These are phyloP conservation scores for Lactifluus subvellereus DNA, from an alignment of 768 basidiomycete genomes.

Conservation along the genomic window DNA sequence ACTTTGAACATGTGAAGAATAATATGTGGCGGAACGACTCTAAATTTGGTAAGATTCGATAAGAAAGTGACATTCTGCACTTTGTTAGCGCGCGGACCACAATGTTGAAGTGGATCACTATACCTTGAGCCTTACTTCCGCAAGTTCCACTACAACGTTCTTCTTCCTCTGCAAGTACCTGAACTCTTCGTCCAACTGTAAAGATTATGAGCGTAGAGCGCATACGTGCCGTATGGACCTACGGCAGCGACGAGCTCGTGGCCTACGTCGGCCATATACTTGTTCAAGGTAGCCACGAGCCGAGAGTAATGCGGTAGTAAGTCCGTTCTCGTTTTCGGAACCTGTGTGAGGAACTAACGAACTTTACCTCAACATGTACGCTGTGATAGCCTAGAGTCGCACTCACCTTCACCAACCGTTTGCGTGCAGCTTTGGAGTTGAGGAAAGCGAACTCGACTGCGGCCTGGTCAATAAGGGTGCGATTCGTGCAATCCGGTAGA, in stretches of 20 bases:
- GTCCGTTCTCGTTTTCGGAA: slow-evolving; percentile 85
- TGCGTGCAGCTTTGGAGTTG: slow-evolving; percentile 94
- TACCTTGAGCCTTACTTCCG: slow-evolving; percentile 82
- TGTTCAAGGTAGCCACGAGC: slow-evolving; percentile 80
- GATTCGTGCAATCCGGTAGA: slow-evolving; percentile 91
- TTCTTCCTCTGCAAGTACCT: slow-evolving; percentile 92
- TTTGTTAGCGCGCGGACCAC: neutral
- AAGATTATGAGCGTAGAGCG: slow-evolving; percentile 1
- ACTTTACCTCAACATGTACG: neutral
- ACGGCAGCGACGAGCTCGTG: slow-evolving; percentile 75
- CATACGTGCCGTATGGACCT: slow-evolving; percentile 28
- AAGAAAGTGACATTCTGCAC: slow-evolving; percentile 79
- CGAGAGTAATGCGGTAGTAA: slow-evolving; percentile 90
- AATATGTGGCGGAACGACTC: slow-evolving; percentile 82
- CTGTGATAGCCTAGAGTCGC: neutral
- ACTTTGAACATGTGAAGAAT: slow-evolving; percentile 97
- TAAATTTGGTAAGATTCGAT: slow-evolving; percentile 93
- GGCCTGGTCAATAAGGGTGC: slow-evolving; percentile 83
- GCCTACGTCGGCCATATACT: slow-evolving; percentile 92
- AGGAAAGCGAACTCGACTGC: slow-evolving; percentile 95
- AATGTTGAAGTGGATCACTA: slow-evolving; percentile 10
- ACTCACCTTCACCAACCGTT: slow-evolving; percentile 76
- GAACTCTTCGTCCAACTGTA: slow-evolving; percentile 93
- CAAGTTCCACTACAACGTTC: slow-evolving; percentile 84
- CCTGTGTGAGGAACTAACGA: slow-evolving; percentile 67